These are phyloP conservation scores for Luvunga scandens DNA, from an alignment of 345 rosid species.

Conservation along the genomic window DNA sequence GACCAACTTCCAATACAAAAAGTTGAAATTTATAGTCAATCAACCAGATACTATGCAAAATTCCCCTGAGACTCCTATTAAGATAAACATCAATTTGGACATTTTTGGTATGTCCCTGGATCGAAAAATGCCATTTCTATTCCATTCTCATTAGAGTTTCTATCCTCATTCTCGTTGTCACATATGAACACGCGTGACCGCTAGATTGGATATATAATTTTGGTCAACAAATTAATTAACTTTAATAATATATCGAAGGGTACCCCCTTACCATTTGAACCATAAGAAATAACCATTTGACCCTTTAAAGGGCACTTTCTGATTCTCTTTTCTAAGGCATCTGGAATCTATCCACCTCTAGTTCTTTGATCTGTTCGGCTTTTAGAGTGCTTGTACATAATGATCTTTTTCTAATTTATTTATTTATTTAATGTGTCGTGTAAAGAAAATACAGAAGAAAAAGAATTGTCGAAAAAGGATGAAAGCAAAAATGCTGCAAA, in stretches of 20 bases:
- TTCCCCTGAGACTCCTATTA: background rate
- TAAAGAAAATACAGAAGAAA: background rate
- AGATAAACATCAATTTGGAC: background rate
- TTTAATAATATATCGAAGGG: background rate
- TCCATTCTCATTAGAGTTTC: slow-evolving; percentile 29
- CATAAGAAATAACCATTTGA: background rate
- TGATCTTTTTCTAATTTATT: too few species aligned
- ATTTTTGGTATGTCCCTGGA: slow-evolving; percentile 17
- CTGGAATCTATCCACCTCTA: background rate
- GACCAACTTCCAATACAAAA: slow-evolving; percentile 29
- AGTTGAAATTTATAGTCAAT: slow-evolving; percentile 27
- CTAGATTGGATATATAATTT: background rate
- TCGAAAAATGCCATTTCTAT: slow-evolving; percentile 29
- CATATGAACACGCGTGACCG: slow-evolving; percentile 20
- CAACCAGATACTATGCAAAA: slow-evolving; percentile 16
- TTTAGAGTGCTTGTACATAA: background rate
- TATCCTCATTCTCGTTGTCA: slow-evolving; percentile 20
- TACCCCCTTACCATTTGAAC: background rate
- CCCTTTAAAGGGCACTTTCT: slow-evolving; percentile 12
- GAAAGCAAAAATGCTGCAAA: background rate
- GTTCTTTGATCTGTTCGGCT: background rate
- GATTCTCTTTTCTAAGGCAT: slow-evolving; percentile 4
- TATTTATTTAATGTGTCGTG: background rate
- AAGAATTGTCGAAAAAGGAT: background rate
- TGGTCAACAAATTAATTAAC: background rate